A percentile compares a stretch with the other conserved stretches of the same genome.
These are phyloP conservation scores for Forsythia viridissima DNA, from an alignment of 257 asterid species.

Conservation along the genomic window DNA sequence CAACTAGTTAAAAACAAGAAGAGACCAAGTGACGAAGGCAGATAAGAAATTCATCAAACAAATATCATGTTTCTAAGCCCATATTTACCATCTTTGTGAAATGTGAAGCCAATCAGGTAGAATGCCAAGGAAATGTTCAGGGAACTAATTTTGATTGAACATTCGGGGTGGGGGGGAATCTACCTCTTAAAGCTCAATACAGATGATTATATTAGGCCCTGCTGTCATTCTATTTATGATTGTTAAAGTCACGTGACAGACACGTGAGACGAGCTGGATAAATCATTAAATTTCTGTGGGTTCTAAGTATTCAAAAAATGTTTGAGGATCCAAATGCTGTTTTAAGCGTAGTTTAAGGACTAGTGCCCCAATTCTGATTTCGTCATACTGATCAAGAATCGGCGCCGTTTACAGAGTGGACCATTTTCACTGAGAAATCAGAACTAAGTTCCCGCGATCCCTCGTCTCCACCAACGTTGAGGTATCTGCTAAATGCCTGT, in stretches of 20 bases:
- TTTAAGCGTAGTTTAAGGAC: background rate
- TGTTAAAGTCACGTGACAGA: too few relatives aligned
- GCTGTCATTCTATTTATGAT: background rate
- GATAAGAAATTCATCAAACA: background rate
- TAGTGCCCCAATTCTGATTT: background rate
- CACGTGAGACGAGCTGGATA: too few relatives aligned
- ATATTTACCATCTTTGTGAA: background rate
- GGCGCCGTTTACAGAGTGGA: background rate
- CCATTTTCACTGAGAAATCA: too few relatives aligned
- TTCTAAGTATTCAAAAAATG: too few relatives aligned
- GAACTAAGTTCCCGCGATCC: background rate
- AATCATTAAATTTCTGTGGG: too few relatives aligned
- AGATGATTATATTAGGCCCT: background rate
- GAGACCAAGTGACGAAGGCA: background rate
- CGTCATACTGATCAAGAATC: background rate
- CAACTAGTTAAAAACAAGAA: background rate
- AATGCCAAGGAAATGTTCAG: too few relatives aligned
- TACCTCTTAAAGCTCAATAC: too few relatives aligned
- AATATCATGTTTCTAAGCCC: background rate
- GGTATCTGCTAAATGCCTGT: too few relatives aligned
- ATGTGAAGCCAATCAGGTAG: background rate
- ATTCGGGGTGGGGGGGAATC: too few relatives aligned
- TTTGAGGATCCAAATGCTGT: background rate
- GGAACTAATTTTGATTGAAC: too few relatives aligned
- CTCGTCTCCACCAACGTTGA: background rate